phyloP scores from a whole-genome alignment of 148 eudicot species.

The Rhododendron griersonianum region DNA sequence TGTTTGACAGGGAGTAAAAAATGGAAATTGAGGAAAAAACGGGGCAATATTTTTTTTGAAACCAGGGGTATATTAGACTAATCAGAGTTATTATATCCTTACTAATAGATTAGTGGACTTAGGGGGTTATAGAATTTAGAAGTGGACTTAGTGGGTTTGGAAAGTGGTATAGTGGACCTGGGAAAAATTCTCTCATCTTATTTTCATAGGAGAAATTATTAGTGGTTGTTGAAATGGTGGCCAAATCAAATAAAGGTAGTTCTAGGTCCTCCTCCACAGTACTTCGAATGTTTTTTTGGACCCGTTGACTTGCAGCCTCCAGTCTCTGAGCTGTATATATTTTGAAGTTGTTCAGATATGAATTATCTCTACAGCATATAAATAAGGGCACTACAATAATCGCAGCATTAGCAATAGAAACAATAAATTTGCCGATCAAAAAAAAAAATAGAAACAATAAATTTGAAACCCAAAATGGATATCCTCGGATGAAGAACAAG shows the following conservation, averaged over 20 bases:
- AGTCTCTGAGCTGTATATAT: slow-evolving; percentile 4
- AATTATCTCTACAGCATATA: neutral
- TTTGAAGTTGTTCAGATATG: neutral
- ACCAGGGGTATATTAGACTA: no score
- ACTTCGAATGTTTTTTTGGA: neutral
- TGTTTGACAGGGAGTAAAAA: no score
- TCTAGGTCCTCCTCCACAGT: slow-evolving; percentile 20
- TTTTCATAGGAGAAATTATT: slow-evolving; percentile 22
- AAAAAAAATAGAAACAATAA: no score
- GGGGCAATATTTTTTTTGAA: no score
- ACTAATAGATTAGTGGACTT: no score
- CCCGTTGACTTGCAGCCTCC: neutral
- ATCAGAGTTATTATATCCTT: no score
- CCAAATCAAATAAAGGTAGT: slow-evolving; percentile 17
- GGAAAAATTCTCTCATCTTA: neutral
- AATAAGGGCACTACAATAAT: neutral
- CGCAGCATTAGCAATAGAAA: no score
- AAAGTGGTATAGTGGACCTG: no score
- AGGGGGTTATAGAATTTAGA: no score
- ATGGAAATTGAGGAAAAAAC: no score
- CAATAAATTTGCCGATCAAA: no score
- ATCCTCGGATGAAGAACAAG: neutral
- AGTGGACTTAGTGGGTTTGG: no score
- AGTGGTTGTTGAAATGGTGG: slow-evolving; percentile 20
- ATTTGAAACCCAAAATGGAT: neutral